Evolutionary conservation across 345 rosid species (phyloP).

Genomic region (Rhizophora mangle): DNA sequence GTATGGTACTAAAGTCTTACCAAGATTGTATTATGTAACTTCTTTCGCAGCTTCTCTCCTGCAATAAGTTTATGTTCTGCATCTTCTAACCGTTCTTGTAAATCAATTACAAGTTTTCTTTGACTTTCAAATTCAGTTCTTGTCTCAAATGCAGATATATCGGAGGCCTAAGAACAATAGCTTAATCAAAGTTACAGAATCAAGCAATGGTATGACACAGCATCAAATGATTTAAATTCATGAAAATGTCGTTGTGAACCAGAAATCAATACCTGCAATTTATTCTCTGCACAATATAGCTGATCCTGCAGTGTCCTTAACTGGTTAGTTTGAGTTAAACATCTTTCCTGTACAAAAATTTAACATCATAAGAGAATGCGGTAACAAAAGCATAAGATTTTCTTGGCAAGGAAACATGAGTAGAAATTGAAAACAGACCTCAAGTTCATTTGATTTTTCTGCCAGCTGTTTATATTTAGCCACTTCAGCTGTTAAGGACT

Average conservation of each 20-base stretch:
- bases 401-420: conserved; percentile 2
- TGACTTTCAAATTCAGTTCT: conserved; percentile 70
- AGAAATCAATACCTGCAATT: conserved; percentile 51
- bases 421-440: conserved; percentile 43
- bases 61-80: conserved; percentile 83
- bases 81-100: conserved; percentile 65
- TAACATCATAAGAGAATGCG: conserved; percentile 17
- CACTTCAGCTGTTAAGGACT: conserved; percentile 50
- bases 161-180: conserved; percentile 52
- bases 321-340: conserved; percentile 62
- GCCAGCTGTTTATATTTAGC: conserved; percentile 64
- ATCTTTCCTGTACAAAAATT: conserved; percentile 49
- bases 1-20: conserved; percentile 33
- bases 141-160: conserved; percentile 67
- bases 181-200: conserved; percentile 3
- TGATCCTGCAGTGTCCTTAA: conserved; percentile 61
- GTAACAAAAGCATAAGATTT: not conserved
- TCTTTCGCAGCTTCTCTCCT: conserved; percentile 91
- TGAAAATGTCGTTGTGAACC: not conserved
- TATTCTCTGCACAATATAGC: conserved; percentile 59
- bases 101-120: conserved; percentile 59
- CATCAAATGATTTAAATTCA: conserved; percentile 1
- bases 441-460: conserved; percentile 62
- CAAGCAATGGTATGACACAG: conserved; percentile 4
- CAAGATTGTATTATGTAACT: conserved; percentile 92